A percentile compares a stretch with the other conserved stretches of the same genome.
phyloP scores from a whole-genome alignment of 331 rosid species.

The Acacia concinna region DNA sequence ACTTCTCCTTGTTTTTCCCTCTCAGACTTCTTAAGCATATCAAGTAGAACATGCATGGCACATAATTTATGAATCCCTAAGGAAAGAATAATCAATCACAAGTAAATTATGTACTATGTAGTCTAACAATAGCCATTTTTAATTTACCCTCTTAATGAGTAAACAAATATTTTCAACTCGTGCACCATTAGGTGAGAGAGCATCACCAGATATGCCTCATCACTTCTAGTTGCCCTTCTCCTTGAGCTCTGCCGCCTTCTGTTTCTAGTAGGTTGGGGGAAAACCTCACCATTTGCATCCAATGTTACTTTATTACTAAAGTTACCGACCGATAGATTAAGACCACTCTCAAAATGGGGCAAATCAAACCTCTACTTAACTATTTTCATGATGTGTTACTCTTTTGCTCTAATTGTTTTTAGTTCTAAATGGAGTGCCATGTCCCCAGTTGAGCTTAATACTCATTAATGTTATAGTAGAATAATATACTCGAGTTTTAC shows the following conservation, averaged over 20 bases:
- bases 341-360: slow-evolving; percentile 37
- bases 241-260: slow-evolving; percentile 34
- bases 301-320: slow-evolving; percentile 28
- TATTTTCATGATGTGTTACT: slow-evolving; percentile 40
- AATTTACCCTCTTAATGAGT: slow-evolving; percentile 29
- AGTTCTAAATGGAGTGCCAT: slow-evolving; percentile 54
- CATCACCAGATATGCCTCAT: no score
- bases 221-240: slow-evolving; percentile 49
- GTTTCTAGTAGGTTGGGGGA: slow-evolving; percentile 10
- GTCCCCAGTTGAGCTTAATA: slow-evolving; percentile 40
- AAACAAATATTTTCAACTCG: slow-evolving; percentile 39
- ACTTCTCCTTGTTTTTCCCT: slow-evolving; percentile 81
- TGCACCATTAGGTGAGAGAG: no score
- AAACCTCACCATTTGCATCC: slow-evolving; percentile 34
- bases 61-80: slow-evolving; percentile 72
- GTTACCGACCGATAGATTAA: slow-evolving; percentile 31
- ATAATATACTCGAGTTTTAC: slow-evolving; percentile 18
- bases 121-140: slow-evolving; percentile 85
- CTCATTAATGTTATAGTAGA: slow-evolving; percentile 31
- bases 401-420: slow-evolving; percentile 42
- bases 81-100: slow-evolving; percentile 69
- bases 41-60: slow-evolving; percentile 90
- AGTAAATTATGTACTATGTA: slow-evolving; percentile 70
- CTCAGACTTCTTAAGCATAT: slow-evolving; percentile 84
- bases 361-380: slow-evolving; percentile 40